A percentile compares a stretch with the other conserved stretches of the same genome.
Conservation (phyloP, 2,329 filamentous ascomycete species). For the Sclerotinia trifoliorum region DNA sequence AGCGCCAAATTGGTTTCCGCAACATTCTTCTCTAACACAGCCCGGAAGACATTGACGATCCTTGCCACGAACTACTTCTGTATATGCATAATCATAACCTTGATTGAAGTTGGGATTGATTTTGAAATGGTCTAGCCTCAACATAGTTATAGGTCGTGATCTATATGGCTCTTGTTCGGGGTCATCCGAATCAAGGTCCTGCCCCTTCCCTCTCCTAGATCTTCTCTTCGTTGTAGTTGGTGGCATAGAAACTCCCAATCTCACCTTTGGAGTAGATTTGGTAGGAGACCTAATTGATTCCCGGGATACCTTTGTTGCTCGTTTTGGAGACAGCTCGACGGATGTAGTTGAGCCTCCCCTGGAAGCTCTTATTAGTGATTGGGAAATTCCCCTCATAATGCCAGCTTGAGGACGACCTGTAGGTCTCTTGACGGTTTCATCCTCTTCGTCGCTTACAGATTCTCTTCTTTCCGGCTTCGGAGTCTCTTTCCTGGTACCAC, state of each 20-base stretch:
- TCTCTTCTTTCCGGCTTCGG: background rate
- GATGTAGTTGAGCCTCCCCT: background rate
- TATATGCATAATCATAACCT: constrained; percentile 58
- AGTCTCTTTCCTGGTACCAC: background rate
- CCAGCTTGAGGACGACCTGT: background rate
- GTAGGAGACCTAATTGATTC: background rate
- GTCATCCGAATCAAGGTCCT: constrained; percentile 9
- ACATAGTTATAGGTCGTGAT: constrained; percentile 42
- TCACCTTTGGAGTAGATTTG: background rate
- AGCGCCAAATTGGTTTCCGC: constrained; percentile 44
- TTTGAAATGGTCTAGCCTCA: constrained; percentile 58
- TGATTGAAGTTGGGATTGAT: constrained; percentile 61
- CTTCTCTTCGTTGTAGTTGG: background rate
- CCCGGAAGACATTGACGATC: constrained; percentile 59
- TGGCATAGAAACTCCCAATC: background rate
- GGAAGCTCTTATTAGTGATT: constrained; percentile 23
- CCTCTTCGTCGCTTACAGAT: constrained; percentile 20
- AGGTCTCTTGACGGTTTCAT: background rate
- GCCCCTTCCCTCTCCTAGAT: background rate
- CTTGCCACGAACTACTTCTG: constrained; percentile 58
- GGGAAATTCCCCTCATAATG: constrained; percentile 8
- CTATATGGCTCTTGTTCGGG: constrained; percentile 43
- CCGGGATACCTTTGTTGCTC: background rate
- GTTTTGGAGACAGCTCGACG: background rate
- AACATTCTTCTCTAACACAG: constrained; percentile 58